Evolutionary conservation across 305 asterid species (phyloP), one percentile per base, ranked within the genome.

Genomic region (Ajuga reptans): DNA sequence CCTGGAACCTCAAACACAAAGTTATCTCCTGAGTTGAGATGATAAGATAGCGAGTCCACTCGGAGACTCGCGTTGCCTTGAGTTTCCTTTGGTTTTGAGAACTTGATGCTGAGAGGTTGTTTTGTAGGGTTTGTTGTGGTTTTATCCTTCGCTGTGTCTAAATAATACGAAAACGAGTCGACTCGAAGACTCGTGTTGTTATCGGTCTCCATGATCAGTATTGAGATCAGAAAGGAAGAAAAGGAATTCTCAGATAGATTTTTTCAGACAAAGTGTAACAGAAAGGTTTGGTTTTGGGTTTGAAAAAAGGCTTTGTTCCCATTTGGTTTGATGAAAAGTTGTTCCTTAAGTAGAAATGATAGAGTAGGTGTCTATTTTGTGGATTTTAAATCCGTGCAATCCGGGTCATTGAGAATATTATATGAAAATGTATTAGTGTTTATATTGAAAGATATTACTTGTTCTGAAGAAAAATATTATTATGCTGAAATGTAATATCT

Each of bases 81-180:
- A 15, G 18, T n/a, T 0, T 64, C 69, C 42, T 64, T 55, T 4
- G 69, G n/a, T 7, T 68, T 69, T 0, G 76, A 57, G 18, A 78
- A 69, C 36, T 64, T 78, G 74, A 74, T 66, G 77, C 43, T 71
- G 3, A 73, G 51, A n/a, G 86, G 74, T 15, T 80, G 75, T 46
- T 69, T 82, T 17, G 39, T 24, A 43, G 76, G 27, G 33, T 71
- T 78, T 65, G 7, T 1, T 37, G 60, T 68, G 68, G 11, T 75
- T n/a, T 66, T 66, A 12, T 11, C 91, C 61, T 81, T 87, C 9
- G 84, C 77, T 0, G 82, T 66, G 73, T 90, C 88, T 0, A 91
- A 84, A 83, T 91, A 89, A 56, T 79, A 86, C 3, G 96, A 74
- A 74, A 91, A 91, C 14, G 96, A 91, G 15, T 88, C 98, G 24